Percentiles rank a stretch among this genome's conserved stretches.
Evolutionary conservation across 2,329 filamentous ascomycete species (phyloP).

Genomic region (Bipolaris gigantea): DNA sequence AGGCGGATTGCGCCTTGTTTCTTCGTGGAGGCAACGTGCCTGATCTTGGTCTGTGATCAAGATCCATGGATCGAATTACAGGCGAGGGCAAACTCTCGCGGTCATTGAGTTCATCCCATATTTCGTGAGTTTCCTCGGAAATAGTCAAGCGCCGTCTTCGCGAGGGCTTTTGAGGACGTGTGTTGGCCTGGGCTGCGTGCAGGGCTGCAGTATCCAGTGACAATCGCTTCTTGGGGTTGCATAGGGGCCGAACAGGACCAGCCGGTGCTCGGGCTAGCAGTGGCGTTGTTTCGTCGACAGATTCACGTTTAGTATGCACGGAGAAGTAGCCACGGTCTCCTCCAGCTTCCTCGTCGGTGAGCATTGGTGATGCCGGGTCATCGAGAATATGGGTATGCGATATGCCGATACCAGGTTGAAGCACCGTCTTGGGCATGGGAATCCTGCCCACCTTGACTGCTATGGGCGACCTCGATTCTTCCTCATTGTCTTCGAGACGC

Average conservation of each 20-base stretch:
- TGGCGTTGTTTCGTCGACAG: slow-evolving; percentile 42
- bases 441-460: slow-evolving; percentile 42
- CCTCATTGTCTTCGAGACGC: slow-evolving; percentile 78
- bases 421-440: slow-evolving; percentile 61
- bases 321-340: slow-evolving; percentile 34
- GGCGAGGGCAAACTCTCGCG: slow-evolving; percentile 35
- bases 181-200: slow-evolving; percentile 29
- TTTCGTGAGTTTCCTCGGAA: slow-evolving; percentile 72
- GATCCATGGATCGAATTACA: slow-evolving; percentile 33
- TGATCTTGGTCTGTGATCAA: slow-evolving; percentile 38
- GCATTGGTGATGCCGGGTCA: slow-evolving; percentile 30
- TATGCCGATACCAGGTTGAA: slow-evolving; percentile 81
- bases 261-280: slow-evolving; percentile 40
- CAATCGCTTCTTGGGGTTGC: slow-evolving; percentile 31
- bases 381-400: slow-evolving; percentile 71
- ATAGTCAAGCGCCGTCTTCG: slow-evolving; percentile 50
- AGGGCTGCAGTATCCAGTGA: slow-evolving; percentile 20
- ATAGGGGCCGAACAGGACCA: slow-evolving; percentile 32
- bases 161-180: slow-evolving; percentile 27
- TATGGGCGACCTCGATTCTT: slow-evolving; percentile 55
- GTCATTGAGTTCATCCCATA: slow-evolving; percentile 87
- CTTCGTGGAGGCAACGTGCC: slow-evolving; percentile 37
- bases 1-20: slow-evolving; percentile 35
- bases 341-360: slow-evolving; percentile 34
- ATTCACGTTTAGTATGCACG: slow-evolving; percentile 12